Base-by-base conservation (phyloP, 257 asterid species). In the Solanum sitiens region DNA sequence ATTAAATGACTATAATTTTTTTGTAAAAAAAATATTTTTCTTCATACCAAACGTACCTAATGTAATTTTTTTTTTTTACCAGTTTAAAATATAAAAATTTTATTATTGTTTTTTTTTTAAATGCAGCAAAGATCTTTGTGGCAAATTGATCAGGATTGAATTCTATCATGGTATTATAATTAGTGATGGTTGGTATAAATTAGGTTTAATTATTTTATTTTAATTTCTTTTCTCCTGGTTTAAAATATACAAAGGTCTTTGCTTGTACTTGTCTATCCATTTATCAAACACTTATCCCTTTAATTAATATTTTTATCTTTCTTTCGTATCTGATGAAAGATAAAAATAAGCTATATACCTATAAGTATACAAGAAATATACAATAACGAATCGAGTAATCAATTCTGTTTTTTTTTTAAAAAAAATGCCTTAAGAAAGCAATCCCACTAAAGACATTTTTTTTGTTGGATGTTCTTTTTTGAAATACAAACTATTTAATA, bases 81-180 rank as follows among this genome's bases (percentile, higher is more conserved):
- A 0, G 5, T 37, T 73, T 20, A 10, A 73, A 25, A 20, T 35
- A 73, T 20, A 73, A 35, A 18, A 0, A 0, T 10, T 11, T 21
- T 3, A 1, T 35, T 4, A 5, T 30, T 18, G n/a, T 16, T 4
- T 9, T 72, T 70, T 73, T 73, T 6, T n/a, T n/a, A n/a, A 35
- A 72, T 73, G 90, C 90, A 90, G 92, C 44, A 44, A 18, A 89
- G 82, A 84, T 53, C 90, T 67, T 85, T 89, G 45, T 84, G 65
- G 25, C 47, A 50, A 32, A 59, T 61, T 88, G 87, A 83, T 53
- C 90, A 87, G 70, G 68, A 27, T 45, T 39, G 21, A 50, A 44
- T n/a, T 33, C 18, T 77, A 61, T 44, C 35, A 79, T 42, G 85
- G 30, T 85, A 42, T 23, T 33, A 65, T 56, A 86, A 67, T 86